Conservation (phyloP, 2,329 filamentous ascomycete genomes). For the Biscogniauxia marginata region DNA sequence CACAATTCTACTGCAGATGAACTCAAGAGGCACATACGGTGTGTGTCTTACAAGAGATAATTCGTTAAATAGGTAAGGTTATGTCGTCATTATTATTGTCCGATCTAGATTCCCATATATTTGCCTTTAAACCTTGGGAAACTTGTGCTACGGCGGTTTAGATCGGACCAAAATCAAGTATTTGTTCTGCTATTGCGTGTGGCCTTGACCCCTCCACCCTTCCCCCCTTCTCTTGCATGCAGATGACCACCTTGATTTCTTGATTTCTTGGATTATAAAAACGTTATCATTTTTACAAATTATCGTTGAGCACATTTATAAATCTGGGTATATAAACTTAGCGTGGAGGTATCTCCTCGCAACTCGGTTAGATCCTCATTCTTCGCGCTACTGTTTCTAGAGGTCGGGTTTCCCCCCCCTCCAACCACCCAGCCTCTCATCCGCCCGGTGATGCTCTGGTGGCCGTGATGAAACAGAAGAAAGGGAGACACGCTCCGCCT, state of each 20-base stretch:
- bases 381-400: neutral
- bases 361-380: neutral
- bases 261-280: too few species aligned
- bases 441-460: neutral
- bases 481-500: neutral
- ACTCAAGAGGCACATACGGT: neutral
- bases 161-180: neutral
- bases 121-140: neutral
- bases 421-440: neutral
- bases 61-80: too few species aligned
- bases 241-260: too few species aligned
- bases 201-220: too few species aligned
- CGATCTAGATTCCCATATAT: neutral
- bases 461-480: neutral
- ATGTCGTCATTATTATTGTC: too few species aligned
- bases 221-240: too few species aligned
- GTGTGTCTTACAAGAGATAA: neutral
- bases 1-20: neutral
- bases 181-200: neutral
- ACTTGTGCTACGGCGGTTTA: neutral
- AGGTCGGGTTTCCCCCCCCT: too few species aligned
- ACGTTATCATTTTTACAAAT: too few species aligned
- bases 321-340: neutral
- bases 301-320: too few species aligned
- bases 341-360: neutral